Conservation (phyloP, 257 asterid genomes). For the Ehretia macrophylla region DNA sequence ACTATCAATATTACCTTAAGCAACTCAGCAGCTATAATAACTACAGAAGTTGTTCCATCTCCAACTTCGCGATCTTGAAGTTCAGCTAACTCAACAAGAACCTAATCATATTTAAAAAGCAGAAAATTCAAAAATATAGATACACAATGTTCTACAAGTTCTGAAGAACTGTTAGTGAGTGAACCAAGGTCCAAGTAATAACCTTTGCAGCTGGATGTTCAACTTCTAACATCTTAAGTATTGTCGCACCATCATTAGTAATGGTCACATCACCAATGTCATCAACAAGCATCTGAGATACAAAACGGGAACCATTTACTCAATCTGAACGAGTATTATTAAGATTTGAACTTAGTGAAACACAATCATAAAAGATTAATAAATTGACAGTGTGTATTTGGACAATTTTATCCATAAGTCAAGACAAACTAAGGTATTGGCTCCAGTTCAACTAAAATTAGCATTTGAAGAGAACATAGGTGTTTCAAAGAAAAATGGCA, state of each 20-base stretch:
- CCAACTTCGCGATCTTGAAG: conserved; percentile 99
- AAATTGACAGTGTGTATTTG: too few species aligned
- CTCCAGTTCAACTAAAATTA: too few species aligned
- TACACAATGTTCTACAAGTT: not conserved
- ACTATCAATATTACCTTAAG: conserved; percentile 58
- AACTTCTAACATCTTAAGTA: conserved; percentile 90
- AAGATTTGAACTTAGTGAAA: too few species aligned
- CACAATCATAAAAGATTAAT: too few species aligned
- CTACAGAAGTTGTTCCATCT: conserved; percentile 98
- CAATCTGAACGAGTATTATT: too few species aligned
- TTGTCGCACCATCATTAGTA: conserved; percentile 99
- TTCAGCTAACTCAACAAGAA: conserved; percentile 98
- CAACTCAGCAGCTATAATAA: conserved; percentile 92
- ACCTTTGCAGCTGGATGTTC: conserved; percentile 99
- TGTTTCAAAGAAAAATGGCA: too few species aligned
- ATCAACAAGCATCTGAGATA: conserved; percentile 99
- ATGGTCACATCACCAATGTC: conserved; percentile 98
- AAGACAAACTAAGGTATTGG: too few species aligned
- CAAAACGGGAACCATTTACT: too few species aligned
- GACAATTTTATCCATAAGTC: too few species aligned
- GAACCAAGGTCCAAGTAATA: not conserved
- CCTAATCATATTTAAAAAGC: conserved; percentile 37
- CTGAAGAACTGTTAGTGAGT: not conserved
- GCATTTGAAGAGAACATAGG: too few species aligned
- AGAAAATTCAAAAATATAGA: not conserved